phyloP scores from a whole-genome alignment of 768 basidiomycete genomes.

The Candolleomyces efflorescens region DNA sequence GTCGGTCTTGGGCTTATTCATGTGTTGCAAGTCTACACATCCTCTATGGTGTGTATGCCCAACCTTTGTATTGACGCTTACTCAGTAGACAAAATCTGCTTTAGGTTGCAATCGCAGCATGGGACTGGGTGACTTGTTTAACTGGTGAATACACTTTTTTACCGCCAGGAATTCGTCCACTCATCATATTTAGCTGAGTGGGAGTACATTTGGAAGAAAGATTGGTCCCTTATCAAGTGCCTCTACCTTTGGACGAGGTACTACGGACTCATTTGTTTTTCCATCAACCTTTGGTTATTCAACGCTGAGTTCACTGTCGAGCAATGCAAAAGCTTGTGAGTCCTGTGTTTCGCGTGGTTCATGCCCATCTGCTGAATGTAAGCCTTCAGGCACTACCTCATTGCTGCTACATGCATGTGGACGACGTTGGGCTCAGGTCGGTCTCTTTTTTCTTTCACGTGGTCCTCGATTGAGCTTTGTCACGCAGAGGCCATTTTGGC shows the following conservation, averaged over 20 bases:
- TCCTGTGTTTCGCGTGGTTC: not conserved
- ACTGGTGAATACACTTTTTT: not conserved
- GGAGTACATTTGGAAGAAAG: conserved; percentile 13
- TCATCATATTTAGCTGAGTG: conserved; percentile 3
- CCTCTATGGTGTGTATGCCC: conserved; percentile 8
- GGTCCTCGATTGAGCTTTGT: not conserved
- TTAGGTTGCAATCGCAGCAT: conserved; percentile 13
- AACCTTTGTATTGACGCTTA: not conserved
- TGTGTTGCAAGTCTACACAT: conserved; percentile 13
- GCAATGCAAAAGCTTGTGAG: conserved; percentile 12
- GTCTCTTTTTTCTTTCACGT: not conserved
- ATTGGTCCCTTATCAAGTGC: conserved; percentile 12
- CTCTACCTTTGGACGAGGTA: conserved; percentile 15
- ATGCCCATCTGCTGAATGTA: not conserved
- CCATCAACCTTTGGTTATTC: conserved; percentile 13
- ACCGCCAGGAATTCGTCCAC: not conserved
- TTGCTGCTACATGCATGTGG: conserved; percentile 15
- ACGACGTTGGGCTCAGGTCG: conserved; percentile 11
- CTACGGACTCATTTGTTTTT: conserved; percentile 12
- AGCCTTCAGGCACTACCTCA: conserved; percentile 10
- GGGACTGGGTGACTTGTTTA: conserved; percentile 12
- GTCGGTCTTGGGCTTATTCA: conserved; percentile 11
- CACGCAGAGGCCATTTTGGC: conserved; percentile 12
- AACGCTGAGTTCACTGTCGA: conserved; percentile 11
- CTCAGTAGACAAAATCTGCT: too few relatives aligned